Percentiles rank a stretch among this genome's conserved stretches.
Conservation (phyloP, 768 basidiomycete genomes). For the Sistotremastrum suecicum region DNA sequence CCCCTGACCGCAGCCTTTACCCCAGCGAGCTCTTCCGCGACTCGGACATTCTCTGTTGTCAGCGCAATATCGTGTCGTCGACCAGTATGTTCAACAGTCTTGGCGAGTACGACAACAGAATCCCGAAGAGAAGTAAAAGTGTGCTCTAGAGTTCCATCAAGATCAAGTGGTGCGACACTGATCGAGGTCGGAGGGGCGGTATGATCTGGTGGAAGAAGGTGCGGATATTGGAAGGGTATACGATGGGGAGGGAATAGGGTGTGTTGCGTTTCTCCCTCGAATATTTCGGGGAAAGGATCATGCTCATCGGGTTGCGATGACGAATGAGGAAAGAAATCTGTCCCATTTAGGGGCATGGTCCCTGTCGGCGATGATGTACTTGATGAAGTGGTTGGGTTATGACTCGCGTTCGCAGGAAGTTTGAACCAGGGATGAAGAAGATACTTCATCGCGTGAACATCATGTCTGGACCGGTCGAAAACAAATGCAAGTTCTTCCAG, state of each 20-base stretch:
- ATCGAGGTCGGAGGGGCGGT: slow-evolving; percentile 8
- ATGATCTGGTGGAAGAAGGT: slow-evolving; percentile 3
- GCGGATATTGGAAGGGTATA: slow-evolving; percentile 2
- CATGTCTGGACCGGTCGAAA: slow-evolving; percentile 35
- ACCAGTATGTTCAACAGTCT: slow-evolving; percentile 44
- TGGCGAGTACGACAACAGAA: slow-evolving; percentile 44
- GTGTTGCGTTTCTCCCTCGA: neutral
- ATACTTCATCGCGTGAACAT: slow-evolving; percentile 39
- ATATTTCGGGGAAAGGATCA: neutral
- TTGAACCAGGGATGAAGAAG: slow-evolving; percentile 56
- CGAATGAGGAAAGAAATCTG: too few relatives aligned
- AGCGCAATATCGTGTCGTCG: slow-evolving; percentile 52
- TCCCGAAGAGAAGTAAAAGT: slow-evolving; percentile 43
- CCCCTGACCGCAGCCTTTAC: slow-evolving; percentile 60
- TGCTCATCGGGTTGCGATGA: too few relatives aligned
- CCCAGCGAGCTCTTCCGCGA: slow-evolving; percentile 61
- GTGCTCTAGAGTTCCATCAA: slow-evolving; percentile 49
- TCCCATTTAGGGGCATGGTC: neutral
- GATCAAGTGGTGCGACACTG: slow-evolving; percentile 45
- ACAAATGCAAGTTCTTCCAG: slow-evolving; percentile 45
- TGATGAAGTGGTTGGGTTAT: neutral
- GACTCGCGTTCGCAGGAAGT: slow-evolving; percentile 13
- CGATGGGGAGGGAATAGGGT: slow-evolving; percentile 1
- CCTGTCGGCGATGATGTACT: neutral
- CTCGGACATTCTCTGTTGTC: slow-evolving; percentile 54